phyloP scores from a whole-genome alignment of 331 rosid genomes.

The Arachis monticola region DNA sequence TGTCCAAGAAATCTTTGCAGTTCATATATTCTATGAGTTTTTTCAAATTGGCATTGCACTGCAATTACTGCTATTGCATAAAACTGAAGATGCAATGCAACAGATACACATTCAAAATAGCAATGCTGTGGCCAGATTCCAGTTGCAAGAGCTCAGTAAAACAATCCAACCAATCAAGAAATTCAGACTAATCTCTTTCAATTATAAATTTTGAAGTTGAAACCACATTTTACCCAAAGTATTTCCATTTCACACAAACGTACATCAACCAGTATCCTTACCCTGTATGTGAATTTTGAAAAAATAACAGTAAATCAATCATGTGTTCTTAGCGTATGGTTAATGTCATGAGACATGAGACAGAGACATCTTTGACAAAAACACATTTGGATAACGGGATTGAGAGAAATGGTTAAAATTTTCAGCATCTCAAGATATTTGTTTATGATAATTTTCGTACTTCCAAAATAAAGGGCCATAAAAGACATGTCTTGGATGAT shows the following conservation, averaged over 20 bases:
- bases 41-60: background rate
- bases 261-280: background rate
- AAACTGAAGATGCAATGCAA: background rate
- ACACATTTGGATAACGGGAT: too few species aligned
- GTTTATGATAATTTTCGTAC: too few species aligned
- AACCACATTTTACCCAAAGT: conserved; percentile 13
- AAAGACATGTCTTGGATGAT: too few species aligned
- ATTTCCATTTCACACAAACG: conserved; percentile 1
- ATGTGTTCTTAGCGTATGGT: background rate
- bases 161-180: background rate
- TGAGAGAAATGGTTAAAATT: too few species aligned
- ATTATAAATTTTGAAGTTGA: background rate
- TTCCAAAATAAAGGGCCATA: too few species aligned
- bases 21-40: background rate
- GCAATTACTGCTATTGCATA: background rate
- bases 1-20: conserved; percentile 9
- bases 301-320: background rate
- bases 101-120: background rate
- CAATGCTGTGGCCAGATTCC: background rate
- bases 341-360: too few species aligned
- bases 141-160: background rate
- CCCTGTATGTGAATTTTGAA: background rate
- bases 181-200: background rate
- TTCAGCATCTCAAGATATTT: too few species aligned
- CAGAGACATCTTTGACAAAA: too few species aligned